phyloP scores from a whole-genome alignment of 176 grass and related monocot species.

The Elaeis guineensis region DNA sequence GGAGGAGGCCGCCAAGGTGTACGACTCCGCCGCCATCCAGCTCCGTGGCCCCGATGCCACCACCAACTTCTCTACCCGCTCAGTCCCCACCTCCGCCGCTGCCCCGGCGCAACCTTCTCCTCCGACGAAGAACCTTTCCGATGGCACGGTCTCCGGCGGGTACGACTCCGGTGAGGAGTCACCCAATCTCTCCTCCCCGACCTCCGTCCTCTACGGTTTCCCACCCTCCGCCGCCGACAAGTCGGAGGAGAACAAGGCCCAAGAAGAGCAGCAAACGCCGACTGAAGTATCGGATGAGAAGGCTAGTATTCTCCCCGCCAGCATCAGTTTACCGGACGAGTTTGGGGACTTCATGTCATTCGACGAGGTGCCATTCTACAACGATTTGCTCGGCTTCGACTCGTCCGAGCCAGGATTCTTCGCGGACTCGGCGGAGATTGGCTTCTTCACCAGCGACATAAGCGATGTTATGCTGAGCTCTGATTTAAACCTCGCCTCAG shows the following conservation, averaged over 20 bases:
- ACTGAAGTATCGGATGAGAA: constrained; percentile 10
- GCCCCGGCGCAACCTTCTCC: not conserved
- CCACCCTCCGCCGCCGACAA: not conserved
- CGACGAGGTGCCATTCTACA: constrained; percentile 37
- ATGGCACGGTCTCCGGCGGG: not conserved
- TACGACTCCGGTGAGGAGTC: not conserved
- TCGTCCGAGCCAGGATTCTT: constrained; percentile 37
- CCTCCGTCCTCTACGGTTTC: not conserved
- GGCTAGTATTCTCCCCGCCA: not conserved
- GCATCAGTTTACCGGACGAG: not conserved
- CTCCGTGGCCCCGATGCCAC: constrained; percentile 4
- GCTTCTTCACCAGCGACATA: constrained; percentile 25
- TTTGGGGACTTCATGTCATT: constrained; percentile 22
- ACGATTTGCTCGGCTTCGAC: constrained; percentile 42
- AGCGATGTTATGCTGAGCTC: constrained; percentile 11
- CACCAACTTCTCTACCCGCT: not conserved
- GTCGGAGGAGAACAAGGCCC: not conserved
- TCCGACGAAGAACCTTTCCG: constrained; percentile 6
- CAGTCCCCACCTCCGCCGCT: not conserved
- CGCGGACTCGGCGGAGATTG: not conserved
- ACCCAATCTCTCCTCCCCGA: not conserved
- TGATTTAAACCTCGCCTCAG: constrained; percentile 6
- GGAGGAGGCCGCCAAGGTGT: constrained; percentile 9
- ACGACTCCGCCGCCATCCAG: not conserved
- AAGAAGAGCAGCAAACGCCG: too few species aligned